A percentile compares a stretch with the other conserved stretches of the same genome.
These are phyloP conservation scores for Cerrena zonata DNA, from an alignment of 1,284 basidiomycete genomes.

Conservation along the genomic window DNA sequence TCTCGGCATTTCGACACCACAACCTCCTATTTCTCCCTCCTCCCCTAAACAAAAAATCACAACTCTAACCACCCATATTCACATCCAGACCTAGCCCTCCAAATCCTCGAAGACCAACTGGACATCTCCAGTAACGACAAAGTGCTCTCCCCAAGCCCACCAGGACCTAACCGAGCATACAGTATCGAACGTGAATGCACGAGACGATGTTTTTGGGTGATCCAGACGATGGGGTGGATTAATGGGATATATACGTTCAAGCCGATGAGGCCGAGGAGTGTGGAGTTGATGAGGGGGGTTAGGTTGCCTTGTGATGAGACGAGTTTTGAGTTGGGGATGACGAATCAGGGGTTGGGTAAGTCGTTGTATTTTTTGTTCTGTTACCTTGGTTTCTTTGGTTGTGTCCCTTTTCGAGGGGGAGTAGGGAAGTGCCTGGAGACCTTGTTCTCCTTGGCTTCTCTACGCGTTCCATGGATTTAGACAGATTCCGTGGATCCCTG, in stretches of 20 bases:
- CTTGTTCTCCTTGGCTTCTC: no score
- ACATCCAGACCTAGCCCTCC: conserved; percentile 62
- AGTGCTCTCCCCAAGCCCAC: conserved; percentile 44
- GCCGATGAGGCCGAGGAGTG: conserved; percentile 24
- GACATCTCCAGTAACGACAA: conserved; percentile 57
- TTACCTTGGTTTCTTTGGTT: conserved; percentile 1
- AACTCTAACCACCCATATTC: no score
- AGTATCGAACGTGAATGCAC: conserved; percentile 66
- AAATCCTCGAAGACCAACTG: conserved; percentile 61
- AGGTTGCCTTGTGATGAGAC: conserved; percentile 72
- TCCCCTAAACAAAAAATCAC: no score
- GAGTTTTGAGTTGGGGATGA: conserved; percentile 62
- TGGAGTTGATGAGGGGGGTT: conserved; percentile 45
- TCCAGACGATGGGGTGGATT: conserved; percentile 44
- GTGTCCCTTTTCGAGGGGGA: no score
- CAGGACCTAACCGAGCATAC: conserved; percentile 49
- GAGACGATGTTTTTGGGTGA: conserved; percentile 73
- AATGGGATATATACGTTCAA: conserved; percentile 28
- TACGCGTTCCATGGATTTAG: no score
- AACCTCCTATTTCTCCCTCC: no score
- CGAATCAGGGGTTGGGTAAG: conserved; percentile 58
- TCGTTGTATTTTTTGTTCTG: conserved; percentile 15
- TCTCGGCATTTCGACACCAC: no score
- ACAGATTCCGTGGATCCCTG: no score
- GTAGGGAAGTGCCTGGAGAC: no score